These are phyloP conservation scores for Camelina laxa DNA, from an alignment of 345 rosid genomes.

Conservation along the genomic window DNA sequence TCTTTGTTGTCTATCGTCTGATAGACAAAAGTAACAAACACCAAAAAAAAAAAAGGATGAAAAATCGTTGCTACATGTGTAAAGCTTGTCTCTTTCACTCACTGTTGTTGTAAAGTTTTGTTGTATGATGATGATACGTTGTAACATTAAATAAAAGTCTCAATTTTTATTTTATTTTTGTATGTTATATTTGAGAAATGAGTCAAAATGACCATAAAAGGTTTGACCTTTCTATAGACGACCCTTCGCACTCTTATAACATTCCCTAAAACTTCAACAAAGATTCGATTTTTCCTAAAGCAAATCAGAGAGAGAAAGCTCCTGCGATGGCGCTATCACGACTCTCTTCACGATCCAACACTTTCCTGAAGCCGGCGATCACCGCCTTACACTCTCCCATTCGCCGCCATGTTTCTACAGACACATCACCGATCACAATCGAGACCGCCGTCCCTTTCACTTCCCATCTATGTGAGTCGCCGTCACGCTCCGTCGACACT, in stretches of 20 bases:
- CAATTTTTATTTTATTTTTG: not conserved
- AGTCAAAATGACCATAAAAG: slow-evolving; percentile 30
- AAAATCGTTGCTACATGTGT: slow-evolving; percentile 5
- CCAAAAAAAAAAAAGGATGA: not conserved
- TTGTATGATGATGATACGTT: not conserved
- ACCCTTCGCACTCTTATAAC: not conserved
- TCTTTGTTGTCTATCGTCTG: slow-evolving; percentile 23
- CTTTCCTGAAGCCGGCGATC: slow-evolving; percentile 48
- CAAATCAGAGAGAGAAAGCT: not conserved
- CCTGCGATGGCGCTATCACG: slow-evolving; percentile 70
- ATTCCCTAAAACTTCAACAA: slow-evolving; percentile 12
- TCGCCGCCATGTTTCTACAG: slow-evolving; percentile 75
- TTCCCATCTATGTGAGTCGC: slow-evolving; percentile 79
- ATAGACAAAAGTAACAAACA: not conserved
- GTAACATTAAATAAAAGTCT: slow-evolving; percentile 3
- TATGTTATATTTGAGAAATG: not conserved
- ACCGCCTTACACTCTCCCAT: slow-evolving; percentile 13
- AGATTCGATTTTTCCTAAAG: slow-evolving; percentile 23
- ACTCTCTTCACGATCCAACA: slow-evolving; percentile 50
- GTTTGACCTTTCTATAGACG: slow-evolving; percentile 30
- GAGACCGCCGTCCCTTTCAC: slow-evolving; percentile 90
- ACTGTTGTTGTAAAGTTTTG: not conserved
- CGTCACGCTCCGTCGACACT: slow-evolving; percentile 82
- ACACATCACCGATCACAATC: slow-evolving; percentile 67
- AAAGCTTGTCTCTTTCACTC: not conserved